Base-by-base conservation (phyloP, 2,329 filamentous ascomycete genomes). In the Pestalotiopsis sp. region DNA sequence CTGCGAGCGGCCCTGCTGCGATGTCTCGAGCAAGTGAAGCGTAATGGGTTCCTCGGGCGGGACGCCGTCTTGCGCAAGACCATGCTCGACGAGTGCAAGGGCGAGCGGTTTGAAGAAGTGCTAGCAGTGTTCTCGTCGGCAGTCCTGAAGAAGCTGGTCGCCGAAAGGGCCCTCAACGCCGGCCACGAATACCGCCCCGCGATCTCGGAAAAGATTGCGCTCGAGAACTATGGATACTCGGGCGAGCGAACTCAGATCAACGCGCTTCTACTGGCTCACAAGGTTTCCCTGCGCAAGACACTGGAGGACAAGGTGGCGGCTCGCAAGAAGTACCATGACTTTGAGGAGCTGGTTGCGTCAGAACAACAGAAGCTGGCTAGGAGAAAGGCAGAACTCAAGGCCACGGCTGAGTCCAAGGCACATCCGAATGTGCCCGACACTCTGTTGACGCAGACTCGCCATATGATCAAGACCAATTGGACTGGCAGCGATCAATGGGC, bases 21-120 rank as follows among this genome's bases (percentile, higher is more conserved):
- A 79, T 90, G 87, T 73, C 88, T 99, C 67, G 93, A 95, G 71
- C 91, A 93, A 65, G 85, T 94, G 69, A 98, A 98, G 83, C 97
- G 97, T 83, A 93, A 90, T 81, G 95, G 94, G 38, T 84, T 91
- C 0, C 84, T 98, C 9, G 93, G 94, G 3, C 87, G 93, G 64
- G 94, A 97, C 76, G 88, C 89, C 0, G 88, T 97, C 0, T 82
- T 98, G 39, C 90, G 96, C 65, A 98, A 97, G 83, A 97, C 94
- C 0, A 97, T 98, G 93, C 84, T 99, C 65, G 96, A 99, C 77
- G 95, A 99, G 75, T 99, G 96, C 82, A 95, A 92, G 73, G 95
- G 95, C 5, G 94, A 97, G 67, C 91, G 93, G 71, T 89, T 98
- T 67, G 94, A 95, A 77, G 96, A 99, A 77, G 83, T 97, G 1